Conservation (phyloP, 148 eudicot genomes). For the Spergularia marina region DNA sequence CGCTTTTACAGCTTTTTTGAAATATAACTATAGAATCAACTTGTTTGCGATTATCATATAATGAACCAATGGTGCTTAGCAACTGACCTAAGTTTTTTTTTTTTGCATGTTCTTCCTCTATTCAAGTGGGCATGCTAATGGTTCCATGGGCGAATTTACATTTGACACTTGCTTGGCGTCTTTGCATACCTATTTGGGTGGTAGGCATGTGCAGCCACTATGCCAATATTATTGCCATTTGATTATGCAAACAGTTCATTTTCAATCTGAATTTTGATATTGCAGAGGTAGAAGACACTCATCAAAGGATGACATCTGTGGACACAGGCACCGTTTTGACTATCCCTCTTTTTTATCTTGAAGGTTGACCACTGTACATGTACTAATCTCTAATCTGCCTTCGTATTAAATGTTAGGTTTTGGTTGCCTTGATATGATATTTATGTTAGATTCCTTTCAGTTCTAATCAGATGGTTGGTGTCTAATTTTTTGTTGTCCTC, state of each 20-base stretch:
- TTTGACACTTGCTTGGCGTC: constrained; percentile 67
- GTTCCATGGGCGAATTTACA: constrained; percentile 41
- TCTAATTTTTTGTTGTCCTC: background rate
- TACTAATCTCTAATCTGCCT: background rate
- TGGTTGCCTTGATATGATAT: background rate
- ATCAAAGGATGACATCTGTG: constrained; percentile 64
- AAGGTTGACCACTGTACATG: constrained; percentile 46
- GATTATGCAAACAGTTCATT: constrained; percentile 1
- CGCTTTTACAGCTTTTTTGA: background rate
- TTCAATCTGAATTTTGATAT: constrained; percentile 25
- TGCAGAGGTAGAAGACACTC: constrained; percentile 90
- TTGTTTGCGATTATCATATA: background rate
- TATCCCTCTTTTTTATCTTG: constrained; percentile 72
- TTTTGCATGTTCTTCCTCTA: constrained; percentile 16
- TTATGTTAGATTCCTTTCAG: background rate
- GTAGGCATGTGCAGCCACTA: constrained; percentile 39
- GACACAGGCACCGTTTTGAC: constrained; percentile 73
- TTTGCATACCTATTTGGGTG: constrained; percentile 90
- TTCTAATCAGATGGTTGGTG: background rate
- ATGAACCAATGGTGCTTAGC: background rate
- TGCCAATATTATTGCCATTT: background rate
- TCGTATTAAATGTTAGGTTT: background rate
- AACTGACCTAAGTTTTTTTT: constrained; percentile 8
- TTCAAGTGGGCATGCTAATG: constrained; percentile 45
- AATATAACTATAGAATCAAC: background rate